phyloP scores from a whole-genome alignment of 1,284 basidiomycete species.

The Kwoniella shivajii region DNA sequence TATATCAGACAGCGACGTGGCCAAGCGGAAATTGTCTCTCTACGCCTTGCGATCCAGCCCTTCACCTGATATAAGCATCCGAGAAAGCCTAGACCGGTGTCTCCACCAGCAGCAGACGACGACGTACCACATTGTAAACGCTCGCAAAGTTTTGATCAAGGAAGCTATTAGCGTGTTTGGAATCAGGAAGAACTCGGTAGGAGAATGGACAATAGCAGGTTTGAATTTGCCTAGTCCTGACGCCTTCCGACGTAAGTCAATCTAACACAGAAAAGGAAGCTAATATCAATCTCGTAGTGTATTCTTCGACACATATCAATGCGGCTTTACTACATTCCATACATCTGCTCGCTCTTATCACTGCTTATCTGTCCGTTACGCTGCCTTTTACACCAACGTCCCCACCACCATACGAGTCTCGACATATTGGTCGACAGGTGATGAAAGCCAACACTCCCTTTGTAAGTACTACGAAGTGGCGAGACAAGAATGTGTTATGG shows the following conservation, averaged over 20 bases:
- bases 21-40: not conserved
- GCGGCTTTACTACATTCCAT: constrained; percentile 40
- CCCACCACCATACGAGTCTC: constrained; percentile 16
- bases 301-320: constrained; percentile 35
- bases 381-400: constrained; percentile 38
- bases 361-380: constrained; percentile 43
- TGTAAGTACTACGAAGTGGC: constrained; percentile 38
- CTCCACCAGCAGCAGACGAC: constrained; percentile 25
- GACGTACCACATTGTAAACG: constrained; percentile 35
- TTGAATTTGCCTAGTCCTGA: constrained; percentile 35
- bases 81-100: constrained; percentile 2
- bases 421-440: constrained; percentile 39
- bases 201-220: constrained; percentile 44
- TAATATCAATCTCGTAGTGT: constrained; percentile 18
- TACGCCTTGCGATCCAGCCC: not conserved
- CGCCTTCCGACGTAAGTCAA: constrained; percentile 37
- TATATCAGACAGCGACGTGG: not conserved
- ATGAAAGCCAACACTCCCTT: constrained; percentile 41
- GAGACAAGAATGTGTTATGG: constrained; percentile 43
- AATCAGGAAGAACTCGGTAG: constrained; percentile 17
- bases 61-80: not conserved
- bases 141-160: constrained; percentile 38
- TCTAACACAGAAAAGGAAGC: not conserved
- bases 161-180: constrained; percentile 47
- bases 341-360: constrained; percentile 44